Evolutionary conservation across 2,329 filamentous ascomycete genomes (phyloP), one percentile per base, ranked within the genome.

Genomic region (Fusarium vanettenii): DNA sequence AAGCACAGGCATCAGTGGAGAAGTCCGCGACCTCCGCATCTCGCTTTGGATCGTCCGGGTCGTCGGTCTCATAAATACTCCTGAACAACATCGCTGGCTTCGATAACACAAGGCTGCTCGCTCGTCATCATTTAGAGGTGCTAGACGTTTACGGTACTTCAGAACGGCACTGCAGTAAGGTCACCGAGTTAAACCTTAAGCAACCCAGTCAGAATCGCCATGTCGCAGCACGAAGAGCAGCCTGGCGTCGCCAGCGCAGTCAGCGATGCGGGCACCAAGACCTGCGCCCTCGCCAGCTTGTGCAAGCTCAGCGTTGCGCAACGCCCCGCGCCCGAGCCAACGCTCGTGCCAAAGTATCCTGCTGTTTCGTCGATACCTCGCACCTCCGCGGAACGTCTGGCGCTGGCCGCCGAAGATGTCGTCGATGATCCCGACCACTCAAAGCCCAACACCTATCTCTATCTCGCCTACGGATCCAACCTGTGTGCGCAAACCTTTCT

Each of bases 381-480:
- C 20, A 84, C 81, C 6, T 80, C 81, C 6, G 7, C 61, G 14
- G 67, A 74, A 41, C 79, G 82, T 2, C 73, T 84, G 7, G 78
- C 77, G 16, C 74, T 79, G 48, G 81, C 80, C n/a, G 71, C 79
- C 27, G 77, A 79, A 43, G 75, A 78, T 59, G 59, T 74, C 50
- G 16, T 76, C 71, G 22, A 79, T 37, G 66, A 76, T 52, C 60
- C 77, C 50, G 70, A 80, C 50, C 59, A 76, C 35, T 63, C 76
- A 45, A 64, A 67, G n/a, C 59, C 75, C 8, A 76, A 77, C 16
- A 93, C 93, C 1, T 87, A 95, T 29, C 88, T 95, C 61, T 96
- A 96, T 82, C 90, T 96, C 25, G 96, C 95, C 13, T 98, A 98
- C 81, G 97, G 96, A 76, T 98, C 95, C 62, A 98, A 98, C 82